phyloP scores from a whole-genome alignment of 202 grass and related monocot genomes.

The Schoenoplectus tabernaemontani region DNA sequence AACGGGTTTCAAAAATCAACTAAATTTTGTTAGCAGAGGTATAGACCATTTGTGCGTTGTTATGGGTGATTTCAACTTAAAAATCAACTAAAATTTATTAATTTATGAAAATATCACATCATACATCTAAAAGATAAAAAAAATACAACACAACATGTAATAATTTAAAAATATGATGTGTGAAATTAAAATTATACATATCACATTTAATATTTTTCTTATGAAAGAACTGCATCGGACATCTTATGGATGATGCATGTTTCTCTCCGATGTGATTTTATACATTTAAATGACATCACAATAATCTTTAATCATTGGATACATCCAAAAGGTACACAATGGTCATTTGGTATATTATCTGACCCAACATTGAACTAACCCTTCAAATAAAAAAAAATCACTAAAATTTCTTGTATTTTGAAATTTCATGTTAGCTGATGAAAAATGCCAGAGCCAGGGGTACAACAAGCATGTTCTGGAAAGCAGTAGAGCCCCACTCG shows the following conservation, averaged over 20 bases:
- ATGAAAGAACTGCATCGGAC: neutral
- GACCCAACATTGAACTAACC: slow-evolving; percentile 29
- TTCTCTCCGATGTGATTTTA: neutral
- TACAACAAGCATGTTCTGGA: slow-evolving; percentile 90
- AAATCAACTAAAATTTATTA: too few relatives aligned
- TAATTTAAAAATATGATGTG: too few relatives aligned
- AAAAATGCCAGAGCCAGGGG: slow-evolving; percentile 90
- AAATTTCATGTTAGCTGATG: slow-evolving; percentile 54
- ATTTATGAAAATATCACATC: too few relatives aligned
- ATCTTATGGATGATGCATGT: neutral
- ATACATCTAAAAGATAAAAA: too few relatives aligned
- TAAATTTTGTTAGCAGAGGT: too few relatives aligned
- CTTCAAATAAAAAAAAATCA: neutral
- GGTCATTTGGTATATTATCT: slow-evolving; percentile 38
- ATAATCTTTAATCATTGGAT: neutral
- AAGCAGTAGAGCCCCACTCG: slow-evolving; percentile 94
- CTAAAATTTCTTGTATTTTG: neutral
- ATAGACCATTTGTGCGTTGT: too few relatives aligned
- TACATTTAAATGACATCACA: neutral
- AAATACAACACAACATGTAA: too few relatives aligned
- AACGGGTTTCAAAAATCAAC: too few relatives aligned
- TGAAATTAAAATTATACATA: too few relatives aligned
- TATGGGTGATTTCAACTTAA: too few relatives aligned
- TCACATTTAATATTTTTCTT: too few relatives aligned
- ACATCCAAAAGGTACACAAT: neutral